These are phyloP conservation scores for Solanum neorickii DNA, from an alignment of 257 asterid species.

Conservation along the genomic window DNA sequence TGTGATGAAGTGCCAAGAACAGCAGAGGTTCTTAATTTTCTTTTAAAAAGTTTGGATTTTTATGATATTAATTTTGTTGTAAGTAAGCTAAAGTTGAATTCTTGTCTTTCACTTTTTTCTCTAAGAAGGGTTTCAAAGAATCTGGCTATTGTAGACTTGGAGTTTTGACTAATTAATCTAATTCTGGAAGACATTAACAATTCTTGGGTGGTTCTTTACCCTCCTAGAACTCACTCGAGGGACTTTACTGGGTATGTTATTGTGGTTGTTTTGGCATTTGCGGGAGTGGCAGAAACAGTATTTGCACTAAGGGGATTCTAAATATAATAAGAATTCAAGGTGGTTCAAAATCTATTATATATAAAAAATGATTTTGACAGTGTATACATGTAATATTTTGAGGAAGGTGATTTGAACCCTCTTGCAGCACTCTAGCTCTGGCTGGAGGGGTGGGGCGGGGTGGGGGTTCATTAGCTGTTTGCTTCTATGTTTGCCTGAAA, in stretches of 20 bases:
- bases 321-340: no score
- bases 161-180: background rate
- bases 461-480: background rate
- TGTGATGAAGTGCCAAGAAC: slow-evolving; percentile 93
- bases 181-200: background rate
- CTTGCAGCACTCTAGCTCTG: background rate
- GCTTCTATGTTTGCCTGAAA: background rate
- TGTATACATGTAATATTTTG: no score
- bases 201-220: background rate
- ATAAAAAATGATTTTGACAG: no score
- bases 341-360: no score
- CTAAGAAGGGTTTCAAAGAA: background rate
- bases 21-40: slow-evolving; percentile 49
- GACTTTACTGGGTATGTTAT: no score
- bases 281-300: background rate
- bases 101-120: background rate
- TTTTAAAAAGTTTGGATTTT: background rate
- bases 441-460: background rate
- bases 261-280: background rate
- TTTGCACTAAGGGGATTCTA: background rate
- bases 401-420: background rate
- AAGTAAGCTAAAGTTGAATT: background rate
- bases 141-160: background rate
- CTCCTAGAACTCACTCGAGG: no score
- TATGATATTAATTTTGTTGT: background rate